Percentiles rank a stretch among this genome's conserved stretches.
phyloP scores from a whole-genome alignment of 1,284 basidiomycete species.

The Sanghuangporus sanghuang region DNA sequence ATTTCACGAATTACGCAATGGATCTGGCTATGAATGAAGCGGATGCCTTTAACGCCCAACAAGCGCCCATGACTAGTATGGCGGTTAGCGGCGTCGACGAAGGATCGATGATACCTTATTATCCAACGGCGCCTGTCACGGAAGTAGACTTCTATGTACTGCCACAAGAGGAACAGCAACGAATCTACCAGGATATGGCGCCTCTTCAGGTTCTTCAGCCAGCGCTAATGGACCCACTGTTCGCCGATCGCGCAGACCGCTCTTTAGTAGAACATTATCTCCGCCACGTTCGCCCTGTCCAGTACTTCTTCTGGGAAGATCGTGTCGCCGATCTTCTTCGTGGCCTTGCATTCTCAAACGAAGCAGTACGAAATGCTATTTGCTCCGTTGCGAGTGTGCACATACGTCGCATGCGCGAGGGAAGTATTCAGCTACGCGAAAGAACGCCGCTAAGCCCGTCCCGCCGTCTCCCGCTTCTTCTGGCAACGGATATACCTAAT shows the following conservation, averaged over 20 bases:
- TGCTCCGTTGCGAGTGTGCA: conserved; percentile 54
- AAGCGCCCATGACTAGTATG: neutral
- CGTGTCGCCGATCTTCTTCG: conserved; percentile 38
- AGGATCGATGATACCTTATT: neutral
- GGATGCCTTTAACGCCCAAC: neutral
- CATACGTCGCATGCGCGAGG: conserved; percentile 28
- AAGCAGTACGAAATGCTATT: conserved; percentile 45
- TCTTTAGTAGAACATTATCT: conserved; percentile 41
- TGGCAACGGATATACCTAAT: neutral
- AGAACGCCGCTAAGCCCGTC: conserved; percentile 5
- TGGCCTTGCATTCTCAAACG: conserved; percentile 39
- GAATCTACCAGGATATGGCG: neutral
- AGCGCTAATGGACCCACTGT: conserved; percentile 1
- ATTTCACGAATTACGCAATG: neutral
- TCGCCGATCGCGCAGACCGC: conserved; percentile 25
- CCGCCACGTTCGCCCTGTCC: conserved; percentile 49
- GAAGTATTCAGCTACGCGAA: conserved; percentile 17
- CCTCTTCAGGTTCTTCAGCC: neutral
- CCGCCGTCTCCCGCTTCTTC: neutral
- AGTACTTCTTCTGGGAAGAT: conserved; percentile 60
- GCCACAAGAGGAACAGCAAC: neutral
- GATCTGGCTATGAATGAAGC: neutral
- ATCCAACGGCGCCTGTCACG: neutral
- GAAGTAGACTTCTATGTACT: neutral
- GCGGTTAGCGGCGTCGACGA: neutral